Percentiles rank a stretch among this genome's conserved stretches.
Conservation (phyloP, 805 yeast genomes). For the Spathaspora passalidarum region DNA sequence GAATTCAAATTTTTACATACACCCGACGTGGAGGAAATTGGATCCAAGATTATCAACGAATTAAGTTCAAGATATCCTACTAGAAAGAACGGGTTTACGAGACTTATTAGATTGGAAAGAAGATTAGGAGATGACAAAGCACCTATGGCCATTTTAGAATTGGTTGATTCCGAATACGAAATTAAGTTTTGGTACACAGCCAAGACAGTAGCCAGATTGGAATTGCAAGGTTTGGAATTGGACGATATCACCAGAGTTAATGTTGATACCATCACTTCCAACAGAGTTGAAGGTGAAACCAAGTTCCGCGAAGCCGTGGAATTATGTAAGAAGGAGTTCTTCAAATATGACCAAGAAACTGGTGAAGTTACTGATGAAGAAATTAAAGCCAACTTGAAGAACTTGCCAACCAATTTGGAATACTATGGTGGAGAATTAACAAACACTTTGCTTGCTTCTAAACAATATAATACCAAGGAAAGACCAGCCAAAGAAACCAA, state of each 20-base stretch:
- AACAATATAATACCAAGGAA: conserved; percentile 31
- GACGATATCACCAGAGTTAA: conserved; percentile 53
- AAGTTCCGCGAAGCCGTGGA: conserved; percentile 65
- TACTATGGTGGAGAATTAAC: conserved; percentile 23
- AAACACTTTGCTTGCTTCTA: conserved; percentile 25
- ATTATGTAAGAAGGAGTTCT: conserved; percentile 34
- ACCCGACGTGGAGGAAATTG: conserved; percentile 36
- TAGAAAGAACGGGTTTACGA: conserved; percentile 80
- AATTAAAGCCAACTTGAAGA: conserved; percentile 26
- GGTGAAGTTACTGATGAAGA: conserved; percentile 20
- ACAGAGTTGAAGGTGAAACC: conserved; percentile 48
- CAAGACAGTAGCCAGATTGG: conserved; percentile 78
- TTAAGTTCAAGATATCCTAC: conserved; percentile 59
- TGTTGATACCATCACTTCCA: conserved; percentile 46
- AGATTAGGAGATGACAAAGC: conserved; percentile 83
- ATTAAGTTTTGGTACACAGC: conserved; percentile 76
- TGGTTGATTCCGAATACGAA: conserved; percentile 67
- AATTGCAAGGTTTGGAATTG: conserved; percentile 55
- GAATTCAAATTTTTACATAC: conserved; percentile 45
- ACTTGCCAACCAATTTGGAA: conserved; percentile 28
- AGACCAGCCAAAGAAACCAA: conserved; percentile 17
- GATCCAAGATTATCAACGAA: conserved; percentile 64
- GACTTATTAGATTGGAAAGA: conserved; percentile 80
- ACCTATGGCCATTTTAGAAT: conserved; percentile 81
- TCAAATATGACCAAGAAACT: conserved; percentile 30